These are phyloP conservation scores for Ocimum tenuiflorum DNA, from an alignment of 257 asterid species.

Conservation along the genomic window DNA sequence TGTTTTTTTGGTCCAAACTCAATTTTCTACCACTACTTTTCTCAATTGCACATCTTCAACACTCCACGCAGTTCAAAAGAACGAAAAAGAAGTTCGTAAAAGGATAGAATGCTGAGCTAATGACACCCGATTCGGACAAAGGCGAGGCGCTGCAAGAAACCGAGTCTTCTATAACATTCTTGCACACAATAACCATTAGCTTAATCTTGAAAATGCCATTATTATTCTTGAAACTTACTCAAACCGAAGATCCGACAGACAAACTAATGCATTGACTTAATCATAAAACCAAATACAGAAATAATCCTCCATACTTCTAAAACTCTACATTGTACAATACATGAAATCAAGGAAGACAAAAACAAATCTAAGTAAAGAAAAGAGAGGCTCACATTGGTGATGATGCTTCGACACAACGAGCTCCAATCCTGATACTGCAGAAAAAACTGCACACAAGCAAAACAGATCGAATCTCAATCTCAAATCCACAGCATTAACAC, in stretches of 20 bases:
- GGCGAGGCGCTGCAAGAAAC: not conserved
- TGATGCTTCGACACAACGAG: slow-evolving; percentile 71
- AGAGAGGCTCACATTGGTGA: slow-evolving; percentile 68
- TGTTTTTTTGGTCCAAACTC: slow-evolving; percentile 14
- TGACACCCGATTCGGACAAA: slow-evolving; percentile 21
- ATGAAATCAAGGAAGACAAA: not conserved
- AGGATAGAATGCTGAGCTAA: not conserved
- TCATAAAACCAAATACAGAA: too few species aligned
- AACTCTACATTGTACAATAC: not conserved
- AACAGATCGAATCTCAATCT: slow-evolving; percentile 4
- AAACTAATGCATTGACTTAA: slow-evolving; percentile 5
- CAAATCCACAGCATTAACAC: not conserved
- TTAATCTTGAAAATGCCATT: not conserved
- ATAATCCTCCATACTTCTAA: too few species aligned
- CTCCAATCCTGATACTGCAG: slow-evolving; percentile 96
- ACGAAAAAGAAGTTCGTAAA: too few species aligned
- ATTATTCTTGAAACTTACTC: slow-evolving; percentile 1
- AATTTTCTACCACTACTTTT: too few species aligned
- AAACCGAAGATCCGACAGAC: slow-evolving; percentile 5
- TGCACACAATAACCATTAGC: not conserved
- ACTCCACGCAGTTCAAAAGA: too few species aligned
- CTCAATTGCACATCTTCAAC: too few species aligned
- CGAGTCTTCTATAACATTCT: not conserved
- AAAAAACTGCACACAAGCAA: slow-evolving; percentile 60
- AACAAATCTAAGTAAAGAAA: slow-evolving; percentile 5